A percentile compares a stretch with the other conserved stretches of the same genome.
Evolutionary conservation across 768 basidiomycete species (phyloP).

Genomic region (Krasilnikovozyma curviuscula): DNA sequence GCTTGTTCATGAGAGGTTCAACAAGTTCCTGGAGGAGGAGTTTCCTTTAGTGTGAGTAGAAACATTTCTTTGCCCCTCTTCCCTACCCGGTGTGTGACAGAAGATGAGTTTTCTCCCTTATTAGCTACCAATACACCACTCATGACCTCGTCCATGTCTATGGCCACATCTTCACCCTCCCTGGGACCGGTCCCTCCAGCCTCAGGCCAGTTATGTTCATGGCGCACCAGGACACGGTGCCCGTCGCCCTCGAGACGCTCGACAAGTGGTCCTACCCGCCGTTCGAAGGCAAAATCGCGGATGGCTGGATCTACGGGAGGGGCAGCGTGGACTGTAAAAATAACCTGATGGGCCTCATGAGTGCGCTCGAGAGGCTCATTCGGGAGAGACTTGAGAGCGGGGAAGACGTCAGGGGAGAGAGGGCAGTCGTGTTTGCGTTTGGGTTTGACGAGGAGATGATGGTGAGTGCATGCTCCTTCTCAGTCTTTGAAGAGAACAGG

Average conservation of each 20-base stretch:
- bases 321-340: background rate
- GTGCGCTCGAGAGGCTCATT: background rate
- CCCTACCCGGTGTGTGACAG: background rate
- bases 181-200: background rate
- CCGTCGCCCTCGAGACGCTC: background rate
- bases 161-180: background rate
- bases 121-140: background rate
- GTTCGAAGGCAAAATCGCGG: background rate
- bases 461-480: too few species aligned
- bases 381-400: slow-evolving; percentile 14
- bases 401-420: slow-evolving; percentile 24
- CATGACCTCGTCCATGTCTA: background rate
- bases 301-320: background rate
- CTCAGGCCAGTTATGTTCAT: background rate
- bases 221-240: background rate
- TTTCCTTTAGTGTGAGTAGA: background rate
- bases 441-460: slow-evolving; percentile 28
- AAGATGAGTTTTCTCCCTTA: background rate
- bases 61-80: too few species aligned
- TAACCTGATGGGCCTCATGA: background rate
- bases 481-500: too few species aligned
- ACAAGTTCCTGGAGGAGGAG: background rate
- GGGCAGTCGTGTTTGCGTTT: background rate
- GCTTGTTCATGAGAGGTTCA: background rate
- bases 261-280: background rate